Evolutionary conservation across 1,139 yeast species (phyloP), one percentile per base, ranked within the genome.

Genomic region (Nakaseomyces kungkrabaensis): DNA sequence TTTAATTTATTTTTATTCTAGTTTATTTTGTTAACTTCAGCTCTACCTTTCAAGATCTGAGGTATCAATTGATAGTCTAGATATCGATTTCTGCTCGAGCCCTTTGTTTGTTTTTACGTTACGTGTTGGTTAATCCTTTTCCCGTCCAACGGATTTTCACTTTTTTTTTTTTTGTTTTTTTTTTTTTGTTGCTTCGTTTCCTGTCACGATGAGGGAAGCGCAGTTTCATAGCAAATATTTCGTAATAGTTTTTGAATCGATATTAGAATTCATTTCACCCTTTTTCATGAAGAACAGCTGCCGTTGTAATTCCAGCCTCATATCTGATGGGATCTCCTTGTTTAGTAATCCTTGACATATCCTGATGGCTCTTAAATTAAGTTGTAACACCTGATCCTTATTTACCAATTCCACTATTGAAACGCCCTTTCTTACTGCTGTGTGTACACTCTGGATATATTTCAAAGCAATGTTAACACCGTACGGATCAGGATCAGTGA

Each of bases 401-500:
- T 29, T 31, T 17, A 59, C 40, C 24, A 62, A 47, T 45, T 58
- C 56, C 5, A 53, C 45, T n/a, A 63, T 40, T 27, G 52, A 44
- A 5, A 55, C 56, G 1, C 67, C 68, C 43, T 50, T 51, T 49
- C 56, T 56, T 9, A 17, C 22, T 17, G 22, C 22, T 17, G 22
- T 17, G 22, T 17, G 22, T 17, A 17, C 22, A 17, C 22, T 17
- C 22, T 50, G 46, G 48, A 55, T 49, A 49, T 67, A 66, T 44
- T 62, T 64, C 13, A 57, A 42, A 3, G 65, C 62, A 25, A 68
- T 68, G 45, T 64, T 61, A 9, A 66, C 54, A 0, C 72, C 72
- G 49, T 68, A 56, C 0, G 71, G 70, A 50, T 68, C 72, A n/a
- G 69, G 62, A 50, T 68, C 72, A 4, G 64, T 63, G 49, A 59